phyloP scores from a whole-genome alignment of 176 grass and related monocot species.

The Cocos nucifera region DNA sequence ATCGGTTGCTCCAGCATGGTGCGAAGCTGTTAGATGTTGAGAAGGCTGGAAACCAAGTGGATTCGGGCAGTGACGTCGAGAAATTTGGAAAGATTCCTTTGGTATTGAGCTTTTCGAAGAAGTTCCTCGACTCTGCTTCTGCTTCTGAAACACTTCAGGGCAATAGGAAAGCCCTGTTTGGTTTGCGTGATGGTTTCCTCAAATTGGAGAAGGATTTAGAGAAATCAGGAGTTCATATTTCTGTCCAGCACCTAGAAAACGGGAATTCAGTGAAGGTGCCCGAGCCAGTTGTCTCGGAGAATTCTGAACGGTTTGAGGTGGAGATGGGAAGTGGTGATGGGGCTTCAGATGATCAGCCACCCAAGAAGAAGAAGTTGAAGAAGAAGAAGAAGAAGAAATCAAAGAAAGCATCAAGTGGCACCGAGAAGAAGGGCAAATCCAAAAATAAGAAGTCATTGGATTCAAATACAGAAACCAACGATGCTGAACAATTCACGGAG shows the following conservation, averaged over 20 bases:
- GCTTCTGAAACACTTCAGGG: slow-evolving; percentile 48
- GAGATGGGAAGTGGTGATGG: not conserved
- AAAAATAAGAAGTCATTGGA: slow-evolving; percentile 3
- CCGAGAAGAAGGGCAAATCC: not conserved
- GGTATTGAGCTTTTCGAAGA: slow-evolving; percentile 50
- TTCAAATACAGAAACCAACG: not conserved
- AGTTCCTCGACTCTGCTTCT: slow-evolving; percentile 54
- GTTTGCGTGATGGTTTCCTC: slow-evolving; percentile 57
- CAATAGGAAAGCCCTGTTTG: slow-evolving; percentile 56
- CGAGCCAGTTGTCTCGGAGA: not conserved
- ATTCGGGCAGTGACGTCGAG: slow-evolving; percentile 43
- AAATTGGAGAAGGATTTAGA: slow-evolving; percentile 63
- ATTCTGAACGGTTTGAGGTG: not conserved
- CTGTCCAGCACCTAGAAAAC: slow-evolving; percentile 5
- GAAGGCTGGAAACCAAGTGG: slow-evolving; percentile 39
- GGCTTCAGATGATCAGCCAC: not conserved
- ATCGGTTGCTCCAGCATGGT: slow-evolving; percentile 38
- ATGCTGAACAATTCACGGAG: not conserved
- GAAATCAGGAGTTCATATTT: slow-evolving; percentile 41
- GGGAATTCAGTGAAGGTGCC: not conserved
- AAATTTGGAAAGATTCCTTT: slow-evolving; percentile 51
- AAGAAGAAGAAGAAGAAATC: slow-evolving; percentile 12
- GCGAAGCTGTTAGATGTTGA: slow-evolving; percentile 29
- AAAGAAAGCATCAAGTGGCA: slow-evolving; percentile 1
- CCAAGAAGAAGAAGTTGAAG: slow-evolving; percentile 15